Base-by-base conservation (phyloP, 2,329 filamentous ascomycete genomes). In the Colletotrichum neosansevieriae region DNA sequence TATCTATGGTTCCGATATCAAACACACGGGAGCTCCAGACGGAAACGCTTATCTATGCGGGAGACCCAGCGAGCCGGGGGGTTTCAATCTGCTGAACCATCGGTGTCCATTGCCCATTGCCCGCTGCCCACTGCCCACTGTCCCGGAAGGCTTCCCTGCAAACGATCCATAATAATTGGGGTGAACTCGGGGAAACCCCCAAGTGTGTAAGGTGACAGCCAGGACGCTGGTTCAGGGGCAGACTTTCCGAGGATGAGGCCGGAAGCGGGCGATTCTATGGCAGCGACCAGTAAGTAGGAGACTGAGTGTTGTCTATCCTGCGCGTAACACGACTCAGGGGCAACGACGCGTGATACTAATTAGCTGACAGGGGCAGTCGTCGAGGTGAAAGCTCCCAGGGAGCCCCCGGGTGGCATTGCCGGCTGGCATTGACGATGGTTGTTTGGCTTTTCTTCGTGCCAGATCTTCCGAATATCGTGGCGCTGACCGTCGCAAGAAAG, bases 1-100 rank as follows among this genome's bases (percentile, higher is more conserved):
- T 64, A 54, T 68, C 60, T 67, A 40, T 42, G 11, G 17, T 49
- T 58, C 65, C 45, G n/a, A 58, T 53, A 67, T 64, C 65, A 59
- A 50, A 58, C 38, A 34, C 44, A 38, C 47, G 32, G 29, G 54
- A 38, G 47, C 44, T 58, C 32, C 21, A 64, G 56, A 65, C 54
- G 54, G 54, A 65, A 61, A 49, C 19, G 40, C 65, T 68, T 65
- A 68, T 68, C 65, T 68, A 13, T 45, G 29, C 64, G 11, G 29
- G 51, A 58, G 45, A 40, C 36, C 50, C 24, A 63, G 44, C 21
- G 51, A 38, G 49, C 12, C 36, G 9, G 36, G 53, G 53, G 44
- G 44, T 53, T 29, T 24, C 62, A 21, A 36, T n/a, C 19, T 29
- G 15, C n/a, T n/a, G n/a, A n/a, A n/a, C n/a, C n/a, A n/a, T n/a